Base-by-base conservation (phyloP, 2,329 filamentous ascomycete genomes). In the Alternaria sp. region DNA sequence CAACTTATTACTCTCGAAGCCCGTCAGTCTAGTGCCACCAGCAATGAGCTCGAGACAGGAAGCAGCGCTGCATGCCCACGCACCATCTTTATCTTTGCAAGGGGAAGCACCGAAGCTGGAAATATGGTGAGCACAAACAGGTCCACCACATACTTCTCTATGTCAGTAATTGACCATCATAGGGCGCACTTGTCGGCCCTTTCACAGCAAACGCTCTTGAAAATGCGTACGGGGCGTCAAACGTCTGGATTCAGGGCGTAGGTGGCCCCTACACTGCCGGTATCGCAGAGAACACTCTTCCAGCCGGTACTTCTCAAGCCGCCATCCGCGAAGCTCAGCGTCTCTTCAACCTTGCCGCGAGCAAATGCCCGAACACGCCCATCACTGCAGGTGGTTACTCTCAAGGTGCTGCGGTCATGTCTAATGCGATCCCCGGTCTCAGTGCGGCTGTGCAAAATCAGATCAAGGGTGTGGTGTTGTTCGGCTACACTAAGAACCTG, bases 371-470 rank as follows among this genome's bases (percentile, higher is more conserved):
- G n/a, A 63, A 72, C 54, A 74, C 78, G 16, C 70, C 68, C 28
- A 65, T 81, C 30, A 70, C 79, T 28, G 74, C 74, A 14, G 75
- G 75, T 16, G 79, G 78, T 5, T 81, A 80, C 62, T 79, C 70
- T 51, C 78, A 80, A 71, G 77, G 78, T 36, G 70, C 75, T 24
- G 78, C 78, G 8, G 62, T 79, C 51, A 77, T 77, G 51, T 71
- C 74, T 11, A 67, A 63, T 34, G 65, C 76, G 7, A 70, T 79
- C 52, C 54, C 68, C 14, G 61, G 62, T 16, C 66, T 77, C 3
- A 66, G 66, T 30, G 22, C 64, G n/a, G 55, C 62, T 16, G 69
- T 77, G 20, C 70, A 69, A 56, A 61, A 65, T 38, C 68, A 71
- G 44, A 67, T 79, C 60, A 74, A 72, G 32, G 77, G 77, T 28